Conservation (phyloP, 176 grass and related monocot genomes). For the Oryza meyeriana region DNA sequence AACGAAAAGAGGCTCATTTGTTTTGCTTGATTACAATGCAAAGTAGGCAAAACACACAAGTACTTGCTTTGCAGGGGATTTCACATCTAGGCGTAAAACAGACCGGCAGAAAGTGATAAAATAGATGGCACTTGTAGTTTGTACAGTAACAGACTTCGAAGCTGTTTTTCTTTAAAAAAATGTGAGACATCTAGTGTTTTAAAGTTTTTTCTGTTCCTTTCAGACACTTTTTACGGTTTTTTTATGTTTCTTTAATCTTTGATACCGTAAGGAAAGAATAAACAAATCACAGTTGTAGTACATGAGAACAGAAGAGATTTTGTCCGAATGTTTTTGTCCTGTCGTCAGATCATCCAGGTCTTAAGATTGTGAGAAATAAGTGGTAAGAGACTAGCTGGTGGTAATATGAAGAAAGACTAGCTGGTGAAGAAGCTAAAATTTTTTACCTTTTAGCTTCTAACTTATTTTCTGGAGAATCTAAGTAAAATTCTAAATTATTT, state of each 20-base stretch:
- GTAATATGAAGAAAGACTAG: too few relatives aligned
- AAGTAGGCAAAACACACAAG: neutral
- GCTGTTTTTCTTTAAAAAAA: constrained; percentile 13
- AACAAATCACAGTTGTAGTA: neutral
- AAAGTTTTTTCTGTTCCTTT: neutral
- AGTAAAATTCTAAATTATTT: too few relatives aligned
- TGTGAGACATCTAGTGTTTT: neutral
- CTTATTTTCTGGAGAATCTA: too few relatives aligned
- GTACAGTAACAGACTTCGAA: neutral
- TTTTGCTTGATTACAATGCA: neutral
- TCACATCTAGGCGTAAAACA: neutral
- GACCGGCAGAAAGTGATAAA: neutral
- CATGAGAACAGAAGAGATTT: constrained; percentile 8
- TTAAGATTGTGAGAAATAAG: too few relatives aligned
- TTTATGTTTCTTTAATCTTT: neutral
- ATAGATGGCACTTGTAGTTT: neutral
- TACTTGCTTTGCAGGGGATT: neutral
- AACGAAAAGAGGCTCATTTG: neutral
- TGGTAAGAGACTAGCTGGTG: too few relatives aligned
- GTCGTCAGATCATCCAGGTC: constrained; percentile 25
- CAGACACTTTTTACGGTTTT: neutral
- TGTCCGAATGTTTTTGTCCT: constrained; percentile 61
- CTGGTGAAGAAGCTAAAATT: too few relatives aligned
- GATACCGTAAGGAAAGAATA: neutral
- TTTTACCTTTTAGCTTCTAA: too few relatives aligned